Conservation (phyloP, 2,329 filamentous ascomycete genomes). For the Pochonia chlamydosporia region DNA sequence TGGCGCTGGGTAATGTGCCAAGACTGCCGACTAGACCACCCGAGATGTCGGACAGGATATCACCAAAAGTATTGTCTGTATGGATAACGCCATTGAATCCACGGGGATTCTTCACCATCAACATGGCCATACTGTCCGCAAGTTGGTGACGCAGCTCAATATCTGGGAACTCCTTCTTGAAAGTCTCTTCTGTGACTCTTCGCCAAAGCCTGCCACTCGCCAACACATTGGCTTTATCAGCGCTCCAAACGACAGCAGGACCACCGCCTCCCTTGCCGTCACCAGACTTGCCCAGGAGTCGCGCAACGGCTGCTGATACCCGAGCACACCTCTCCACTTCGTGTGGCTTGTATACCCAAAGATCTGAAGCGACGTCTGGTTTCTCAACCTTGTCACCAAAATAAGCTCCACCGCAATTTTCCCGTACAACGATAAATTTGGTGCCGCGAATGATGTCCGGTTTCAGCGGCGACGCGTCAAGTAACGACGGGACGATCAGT, state of each 20-base stretch:
- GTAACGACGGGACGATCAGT: constrained; percentile 82
- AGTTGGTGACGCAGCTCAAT: constrained; percentile 81
- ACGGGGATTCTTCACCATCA: constrained; percentile 91
- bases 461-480: constrained; percentile 83
- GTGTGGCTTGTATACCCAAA: constrained; percentile 73
- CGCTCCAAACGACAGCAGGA: constrained; percentile 52
- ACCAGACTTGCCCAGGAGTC: constrained; percentile 73
- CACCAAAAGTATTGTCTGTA: constrained; percentile 63
- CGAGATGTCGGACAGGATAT: constrained; percentile 94
- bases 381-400: constrained; percentile 65
- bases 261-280: constrained; percentile 49
- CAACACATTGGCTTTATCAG: constrained; percentile 96
- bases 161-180: constrained; percentile 84
- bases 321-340: constrained; percentile 67
- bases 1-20: constrained; percentile 39
- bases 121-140: constrained; percentile 92
- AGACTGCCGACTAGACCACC: constrained; percentile 49
- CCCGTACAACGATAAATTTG: constrained; percentile 88
- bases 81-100: constrained; percentile 77
- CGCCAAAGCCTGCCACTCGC: constrained; percentile 87
- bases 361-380: constrained; percentile 66
- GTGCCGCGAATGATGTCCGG: constrained; percentile 77
- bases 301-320: constrained; percentile 46
- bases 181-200: constrained; percentile 77
- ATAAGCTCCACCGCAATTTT: constrained; percentile 90